phyloP scores from a whole-genome alignment of 129 eudicot genomes.

The Arctium lappa region DNA sequence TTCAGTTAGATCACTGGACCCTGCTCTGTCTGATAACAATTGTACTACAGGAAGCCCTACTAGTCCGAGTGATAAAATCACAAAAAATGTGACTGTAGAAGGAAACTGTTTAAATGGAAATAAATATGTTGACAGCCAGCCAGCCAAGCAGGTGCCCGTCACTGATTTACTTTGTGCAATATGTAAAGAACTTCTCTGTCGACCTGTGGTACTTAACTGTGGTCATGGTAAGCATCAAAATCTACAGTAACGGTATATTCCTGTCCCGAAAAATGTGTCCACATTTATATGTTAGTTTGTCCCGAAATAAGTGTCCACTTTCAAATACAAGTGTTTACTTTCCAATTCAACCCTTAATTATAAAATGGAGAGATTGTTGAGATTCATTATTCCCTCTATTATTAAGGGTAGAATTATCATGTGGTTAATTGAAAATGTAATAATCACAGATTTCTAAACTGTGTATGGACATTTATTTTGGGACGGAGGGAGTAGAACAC shows the following conservation, averaged over 20 bases:
- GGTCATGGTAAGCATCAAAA: slow-evolving; percentile 47
- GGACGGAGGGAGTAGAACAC: neutral
- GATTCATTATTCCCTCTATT: neutral
- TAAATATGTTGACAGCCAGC: slow-evolving; percentile 12
- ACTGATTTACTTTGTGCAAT: slow-evolving; percentile 41
- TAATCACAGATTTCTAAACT: neutral
- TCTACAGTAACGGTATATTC: neutral
- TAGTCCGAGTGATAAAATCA: slow-evolving; percentile 21
- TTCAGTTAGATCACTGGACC: slow-evolving; percentile 10
- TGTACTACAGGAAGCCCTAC: slow-evolving; percentile 8
- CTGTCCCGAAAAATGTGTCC: neutral
- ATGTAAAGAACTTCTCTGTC: slow-evolving; percentile 51
- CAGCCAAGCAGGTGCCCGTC: slow-evolving; percentile 23
- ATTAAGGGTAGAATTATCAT: neutral
- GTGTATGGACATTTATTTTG: neutral
- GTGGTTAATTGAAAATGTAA: neutral
- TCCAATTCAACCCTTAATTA: neutral
- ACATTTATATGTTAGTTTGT: neutral
- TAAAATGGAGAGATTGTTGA: neutral
- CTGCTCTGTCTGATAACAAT: slow-evolving; percentile 18
- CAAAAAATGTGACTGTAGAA: slow-evolving; percentile 2
- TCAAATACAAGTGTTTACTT: neutral
- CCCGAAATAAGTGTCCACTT: neutral
- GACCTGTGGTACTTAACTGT: slow-evolving; percentile 67
- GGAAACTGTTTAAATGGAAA: slow-evolving; percentile 8